A percentile compares a stretch with the other conserved stretches of the same genome.
These are phyloP conservation scores for Crucihimalaya himalaica DNA, from an alignment of 345 rosid species.

Conservation along the genomic window DNA sequence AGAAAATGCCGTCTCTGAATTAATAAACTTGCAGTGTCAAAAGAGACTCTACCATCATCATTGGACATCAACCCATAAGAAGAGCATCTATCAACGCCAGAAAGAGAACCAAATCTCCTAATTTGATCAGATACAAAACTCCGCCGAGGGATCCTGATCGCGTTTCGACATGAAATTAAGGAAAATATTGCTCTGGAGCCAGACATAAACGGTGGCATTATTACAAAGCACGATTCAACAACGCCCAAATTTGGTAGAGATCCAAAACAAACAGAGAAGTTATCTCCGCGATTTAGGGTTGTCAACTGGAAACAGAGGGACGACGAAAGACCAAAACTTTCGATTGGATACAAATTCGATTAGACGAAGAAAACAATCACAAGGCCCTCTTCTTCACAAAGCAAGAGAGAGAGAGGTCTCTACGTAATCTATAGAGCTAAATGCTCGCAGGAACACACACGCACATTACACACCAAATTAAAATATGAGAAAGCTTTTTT, in stretches of 20 bases:
- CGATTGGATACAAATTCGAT: not conserved
- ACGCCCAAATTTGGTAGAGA: conserved; percentile 6
- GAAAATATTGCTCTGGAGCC: conserved; percentile 51
- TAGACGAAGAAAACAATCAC: conserved; percentile 15
- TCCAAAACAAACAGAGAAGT: not conserved
- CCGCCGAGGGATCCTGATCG: conserved; percentile 28
- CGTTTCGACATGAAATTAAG: conserved; percentile 44
- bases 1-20: conserved; percentile 71
- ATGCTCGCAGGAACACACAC: conserved; percentile 30
- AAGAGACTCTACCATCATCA: conserved; percentile 28
- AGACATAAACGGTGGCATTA: conserved; percentile 68
- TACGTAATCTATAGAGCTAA: conserved; percentile 28
- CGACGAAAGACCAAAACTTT: not conserved
- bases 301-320: not conserved
- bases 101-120: conserved; percentile 48
- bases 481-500: not conserved
- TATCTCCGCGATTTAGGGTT: conserved; percentile 15
- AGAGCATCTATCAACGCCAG: conserved; percentile 42
- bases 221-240: conserved; percentile 10
- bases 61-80: conserved; percentile 22
- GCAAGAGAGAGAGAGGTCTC: conserved; percentile 16
- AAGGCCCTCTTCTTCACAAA: conserved; percentile 28
- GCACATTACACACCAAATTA: conserved; percentile 8
- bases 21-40: conserved; percentile 1
- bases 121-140: conserved; percentile 36